phyloP scores from a whole-genome alignment of 495 filamentous ascomycete species.

The Trichoderma asperelloides region DNA sequence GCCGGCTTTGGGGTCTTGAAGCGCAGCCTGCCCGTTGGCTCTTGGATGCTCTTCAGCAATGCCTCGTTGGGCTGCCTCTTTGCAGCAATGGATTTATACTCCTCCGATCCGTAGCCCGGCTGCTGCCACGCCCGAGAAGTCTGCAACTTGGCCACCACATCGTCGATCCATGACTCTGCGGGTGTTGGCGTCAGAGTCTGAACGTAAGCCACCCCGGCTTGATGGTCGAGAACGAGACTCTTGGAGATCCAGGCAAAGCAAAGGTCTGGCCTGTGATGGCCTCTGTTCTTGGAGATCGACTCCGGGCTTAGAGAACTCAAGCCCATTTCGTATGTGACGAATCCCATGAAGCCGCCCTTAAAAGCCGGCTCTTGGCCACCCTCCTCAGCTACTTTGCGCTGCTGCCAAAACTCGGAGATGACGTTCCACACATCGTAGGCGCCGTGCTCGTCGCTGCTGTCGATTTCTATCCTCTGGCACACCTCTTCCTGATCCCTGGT shows the following conservation, averaged over 20 bases:
- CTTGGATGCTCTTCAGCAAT: slow-evolving; percentile 12
- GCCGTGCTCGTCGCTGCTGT: not conserved
- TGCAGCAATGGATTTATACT: not conserved
- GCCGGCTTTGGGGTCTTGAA: slow-evolving; percentile 37
- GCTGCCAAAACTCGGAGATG: slow-evolving; percentile 49
- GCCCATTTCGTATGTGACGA: slow-evolving; percentile 81
- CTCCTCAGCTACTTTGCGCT: slow-evolving; percentile 28
- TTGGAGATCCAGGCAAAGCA: slow-evolving; percentile 68
- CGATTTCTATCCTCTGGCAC: not conserved
- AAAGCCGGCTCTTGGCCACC: slow-evolving; percentile 47
- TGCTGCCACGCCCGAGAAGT: slow-evolving; percentile 8
- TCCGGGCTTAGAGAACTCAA: slow-evolving; percentile 25
- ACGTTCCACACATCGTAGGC: slow-evolving; percentile 46
- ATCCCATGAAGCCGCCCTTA: slow-evolving; percentile 84
- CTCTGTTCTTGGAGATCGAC: slow-evolving; percentile 15
- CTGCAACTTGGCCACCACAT: slow-evolving; percentile 23
- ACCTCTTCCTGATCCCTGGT: not conserved
- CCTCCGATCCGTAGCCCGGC: not conserved
- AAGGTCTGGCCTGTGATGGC: slow-evolving; percentile 58
- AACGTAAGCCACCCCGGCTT: slow-evolving; percentile 48
- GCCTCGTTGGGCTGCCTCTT: slow-evolving; percentile 5
- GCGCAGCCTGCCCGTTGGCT: slow-evolving; percentile 6
- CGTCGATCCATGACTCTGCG: slow-evolving; percentile 25
- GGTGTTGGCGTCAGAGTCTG: slow-evolving; percentile 46
- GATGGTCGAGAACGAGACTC: slow-evolving; percentile 74